Base-by-base conservation (phyloP, 2,329 filamentous ascomycete species). In the Pseudopyricularia cyperi region DNA sequence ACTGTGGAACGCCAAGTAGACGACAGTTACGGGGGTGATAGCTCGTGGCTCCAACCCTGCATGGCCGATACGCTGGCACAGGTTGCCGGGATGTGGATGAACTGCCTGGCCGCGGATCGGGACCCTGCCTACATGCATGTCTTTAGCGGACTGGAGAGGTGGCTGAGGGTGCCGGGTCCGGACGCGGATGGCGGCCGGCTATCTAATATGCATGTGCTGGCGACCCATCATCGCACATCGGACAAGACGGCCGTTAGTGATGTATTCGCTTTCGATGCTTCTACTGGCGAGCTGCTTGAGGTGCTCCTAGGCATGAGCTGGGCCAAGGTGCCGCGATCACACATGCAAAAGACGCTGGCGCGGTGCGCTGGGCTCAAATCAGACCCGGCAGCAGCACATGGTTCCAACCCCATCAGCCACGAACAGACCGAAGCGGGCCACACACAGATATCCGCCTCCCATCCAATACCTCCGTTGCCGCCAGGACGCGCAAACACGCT, bases 51-150 rank as follows among this genome's bases (percentile, higher is more conserved):
- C 4, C 59, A 66, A 33, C 32, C 56, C 1, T 55, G 54, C 7
- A 54, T 66, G 19, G 47, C 55, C 9, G 68, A 71, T 48, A 53
- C 47, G 2, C 65, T 68, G 54, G 56, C 63, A 33, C 68, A 71
- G 53, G 60, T 69, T 0, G 65, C 48, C 15, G 67, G 68, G 3
- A 59, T 71, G 2, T 68, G 54, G 49, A 59, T 64, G 7, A 71
- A 70, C 55, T 59, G 55, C 52, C 64, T 70, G 65, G 55, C 55
- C 15, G 60, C 60, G 1, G 60, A 66, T 7, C 35, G 52, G 5
- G 33, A 48, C 1, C 32, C 55, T 0, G 51, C 35, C 0, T 64
- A 65, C 28, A 64, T 70, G 33, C 71, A 57, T 57, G 57, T 71
- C 19, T 58, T 61, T 6, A 62, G 55, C 11, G 58, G 63, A 1